Evolutionary conservation across 2,329 filamentous ascomycete species (phyloP).

Genomic region (Orbilia blumenaviensis): DNA sequence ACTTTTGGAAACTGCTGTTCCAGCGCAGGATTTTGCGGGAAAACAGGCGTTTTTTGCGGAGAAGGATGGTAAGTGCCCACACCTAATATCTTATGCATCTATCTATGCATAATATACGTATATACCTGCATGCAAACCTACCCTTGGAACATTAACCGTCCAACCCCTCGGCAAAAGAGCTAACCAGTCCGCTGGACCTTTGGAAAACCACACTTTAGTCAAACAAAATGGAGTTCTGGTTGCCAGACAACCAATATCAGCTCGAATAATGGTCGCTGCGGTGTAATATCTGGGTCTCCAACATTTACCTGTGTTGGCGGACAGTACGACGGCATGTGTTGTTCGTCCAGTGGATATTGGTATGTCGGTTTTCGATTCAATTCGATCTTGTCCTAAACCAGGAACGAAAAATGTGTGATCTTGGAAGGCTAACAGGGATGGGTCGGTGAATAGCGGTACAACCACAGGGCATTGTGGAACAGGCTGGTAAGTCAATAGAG

Average conservation of each 20-base stretch:
- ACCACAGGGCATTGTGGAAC: conserved; percentile 17
- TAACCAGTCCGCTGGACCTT: neutral
- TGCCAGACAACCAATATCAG: conserved; percentile 31
- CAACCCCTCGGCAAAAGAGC: neutral
- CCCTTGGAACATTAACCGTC: neutral
- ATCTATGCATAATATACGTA: no score
- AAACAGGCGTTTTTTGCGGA: conserved; percentile 27
- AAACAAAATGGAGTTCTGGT: conserved; percentile 32
- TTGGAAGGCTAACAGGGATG: neutral
- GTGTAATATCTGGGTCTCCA: conserved; percentile 6
- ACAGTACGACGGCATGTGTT: conserved; percentile 24
- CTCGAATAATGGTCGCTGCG: conserved; percentile 19
- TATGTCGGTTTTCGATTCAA: neutral
- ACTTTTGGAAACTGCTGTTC: conserved; percentile 33
- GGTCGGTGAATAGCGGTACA: neutral
- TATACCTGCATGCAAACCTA: no score
- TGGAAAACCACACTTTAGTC: no score
- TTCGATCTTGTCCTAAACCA: neutral
- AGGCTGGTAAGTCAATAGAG: conserved; percentile 32
- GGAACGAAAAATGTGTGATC: neutral
- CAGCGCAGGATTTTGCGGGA: conserved; percentile 19
- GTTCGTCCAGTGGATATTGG: conserved; percentile 32
- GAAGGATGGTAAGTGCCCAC: conserved; percentile 19
- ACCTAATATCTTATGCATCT: no score
- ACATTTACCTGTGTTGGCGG: conserved; percentile 24